phyloP scores from a whole-genome alignment of 1,139 yeast genomes.

The Zygoascus meyerae region DNA sequence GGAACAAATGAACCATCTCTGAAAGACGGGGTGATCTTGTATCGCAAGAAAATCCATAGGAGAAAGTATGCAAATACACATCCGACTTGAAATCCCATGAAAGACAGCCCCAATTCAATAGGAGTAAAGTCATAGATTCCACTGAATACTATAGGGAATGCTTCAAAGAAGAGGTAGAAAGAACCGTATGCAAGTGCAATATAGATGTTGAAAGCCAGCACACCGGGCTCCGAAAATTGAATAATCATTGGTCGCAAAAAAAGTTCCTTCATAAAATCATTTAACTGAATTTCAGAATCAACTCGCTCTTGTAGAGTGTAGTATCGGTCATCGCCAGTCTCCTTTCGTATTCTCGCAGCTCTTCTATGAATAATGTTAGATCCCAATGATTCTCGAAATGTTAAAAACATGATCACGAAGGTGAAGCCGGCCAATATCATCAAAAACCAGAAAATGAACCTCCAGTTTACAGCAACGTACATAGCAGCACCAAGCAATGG shows the following conservation, averaged over 20 bases:
- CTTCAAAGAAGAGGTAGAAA: constrained; percentile 55
- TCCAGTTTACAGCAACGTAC: constrained; percentile 33
- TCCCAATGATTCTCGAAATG: constrained; percentile 49
- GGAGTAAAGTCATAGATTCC: constrained; percentile 44
- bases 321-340: constrained; percentile 44
- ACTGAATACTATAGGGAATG: constrained; percentile 50
- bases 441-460: constrained; percentile 45
- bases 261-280: constrained; percentile 35
- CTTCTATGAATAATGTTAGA: constrained; percentile 43
- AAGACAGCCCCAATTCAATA: constrained; percentile 46
- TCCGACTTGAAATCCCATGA: constrained; percentile 43
- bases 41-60: constrained; percentile 14
- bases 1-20: constrained; percentile 10
- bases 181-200: constrained; percentile 50
- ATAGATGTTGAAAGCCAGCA: constrained; percentile 39
- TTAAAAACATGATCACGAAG: constrained; percentile 33
- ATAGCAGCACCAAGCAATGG: constrained; percentile 65
- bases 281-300: not conserved
- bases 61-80: constrained; percentile 27
- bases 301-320: constrained; percentile 22
- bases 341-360: constrained; percentile 43
- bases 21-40: constrained; percentile 11
- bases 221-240: constrained; percentile 33
- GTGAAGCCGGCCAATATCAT: constrained; percentile 37
- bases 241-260: constrained; percentile 43